Conservation (phyloP, 2,329 filamentous ascomycete genomes). For the Phyllosticta citriasiana region DNA sequence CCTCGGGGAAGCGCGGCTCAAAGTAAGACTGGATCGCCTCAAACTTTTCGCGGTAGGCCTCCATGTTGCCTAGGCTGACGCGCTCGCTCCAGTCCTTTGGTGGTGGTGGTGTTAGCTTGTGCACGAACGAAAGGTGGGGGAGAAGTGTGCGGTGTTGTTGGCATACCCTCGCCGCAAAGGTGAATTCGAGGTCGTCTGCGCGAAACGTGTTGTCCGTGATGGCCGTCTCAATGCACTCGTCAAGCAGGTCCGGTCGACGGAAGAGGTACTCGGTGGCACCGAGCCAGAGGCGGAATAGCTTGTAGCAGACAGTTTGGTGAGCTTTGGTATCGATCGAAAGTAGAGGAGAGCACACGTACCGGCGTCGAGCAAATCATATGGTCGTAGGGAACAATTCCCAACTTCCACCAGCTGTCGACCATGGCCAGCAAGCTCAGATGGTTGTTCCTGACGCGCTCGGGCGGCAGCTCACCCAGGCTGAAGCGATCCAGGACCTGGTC, state of each 20-base stretch:
- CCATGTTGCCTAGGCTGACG: conserved; percentile 82
- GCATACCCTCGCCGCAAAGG: conserved; percentile 73
- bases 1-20: conserved; percentile 77
- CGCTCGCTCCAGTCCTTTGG: conserved; percentile 80
- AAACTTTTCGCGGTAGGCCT: conserved; percentile 86
- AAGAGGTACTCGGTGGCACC: conserved; percentile 97
- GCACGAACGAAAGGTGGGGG: neutral
- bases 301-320: neutral
- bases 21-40: conserved; percentile 87
- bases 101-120: neutral
- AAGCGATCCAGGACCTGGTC: conserved; percentile 84
- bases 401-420: conserved; percentile 95
- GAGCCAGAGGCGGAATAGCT: conserved; percentile 88
- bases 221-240: conserved; percentile 76
- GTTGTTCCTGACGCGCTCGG: conserved; percentile 71
- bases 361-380: conserved; percentile 99
- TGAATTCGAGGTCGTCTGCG: conserved; percentile 95
- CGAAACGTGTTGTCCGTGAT: conserved; percentile 85
- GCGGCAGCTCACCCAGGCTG: conserved; percentile 62
- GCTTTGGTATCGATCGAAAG: neutral
- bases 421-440: conserved; percentile 90
- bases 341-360: conserved; percentile 32
- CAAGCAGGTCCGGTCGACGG: conserved; percentile 67
- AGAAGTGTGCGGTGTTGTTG: too few species aligned
- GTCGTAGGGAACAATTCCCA: conserved; percentile 92